Evolutionary conservation across 2,329 filamentous ascomycete species (phyloP), one percentile per base, ranked within the genome.

Genomic region (Lithohypha guttulata): DNA sequence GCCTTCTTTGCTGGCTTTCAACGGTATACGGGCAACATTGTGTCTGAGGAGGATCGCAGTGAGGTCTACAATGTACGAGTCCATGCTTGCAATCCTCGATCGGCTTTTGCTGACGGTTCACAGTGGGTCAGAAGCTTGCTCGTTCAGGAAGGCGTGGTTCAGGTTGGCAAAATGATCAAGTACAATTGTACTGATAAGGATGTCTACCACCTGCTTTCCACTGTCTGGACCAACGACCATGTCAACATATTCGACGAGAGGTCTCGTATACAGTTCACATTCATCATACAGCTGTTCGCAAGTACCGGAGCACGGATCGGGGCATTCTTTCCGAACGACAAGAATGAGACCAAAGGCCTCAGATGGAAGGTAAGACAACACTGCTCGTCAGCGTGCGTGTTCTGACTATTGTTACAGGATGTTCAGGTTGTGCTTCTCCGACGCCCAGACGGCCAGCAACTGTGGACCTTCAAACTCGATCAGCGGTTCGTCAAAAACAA

Each of bases 1-100:
- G 43, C 31, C 23, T 45, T 49, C 37, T 49, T 49, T 28, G 46
- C 44, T 15, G 42, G 46, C 29, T 39, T 41, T 19, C 31, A 39
- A 31, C 39, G 40, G 15, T 30, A 39, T 22, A 45, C 36, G 3
- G 45, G 43, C 11, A 46, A 34, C 7, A 32, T 34, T 4, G 42
- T 30, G 7, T 25, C 36, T 11, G 22, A 14, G 31, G 40, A 47
- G 26, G 46, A 49, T 7, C 26, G 46, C 21, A 43, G 42, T 28
- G 44, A 46, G 31, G 32, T 46, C 2, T 48, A 48, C 41, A 22
- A 43, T 15, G 37, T 46, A 29, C 21, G 43, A n/a, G n/a, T n/a
- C n/a, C n/a, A n/a, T 25, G 7, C 7, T 7, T 7, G 23, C 23
- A 25, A 25, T n/a, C 7, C 7, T n/a, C 23, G n/a, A n/a, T 7